Percentiles rank a stretch among this genome's conserved stretches.
phyloP scores from a whole-genome alignment of 257 asterid species.

The Buddleja alternifolia region DNA sequence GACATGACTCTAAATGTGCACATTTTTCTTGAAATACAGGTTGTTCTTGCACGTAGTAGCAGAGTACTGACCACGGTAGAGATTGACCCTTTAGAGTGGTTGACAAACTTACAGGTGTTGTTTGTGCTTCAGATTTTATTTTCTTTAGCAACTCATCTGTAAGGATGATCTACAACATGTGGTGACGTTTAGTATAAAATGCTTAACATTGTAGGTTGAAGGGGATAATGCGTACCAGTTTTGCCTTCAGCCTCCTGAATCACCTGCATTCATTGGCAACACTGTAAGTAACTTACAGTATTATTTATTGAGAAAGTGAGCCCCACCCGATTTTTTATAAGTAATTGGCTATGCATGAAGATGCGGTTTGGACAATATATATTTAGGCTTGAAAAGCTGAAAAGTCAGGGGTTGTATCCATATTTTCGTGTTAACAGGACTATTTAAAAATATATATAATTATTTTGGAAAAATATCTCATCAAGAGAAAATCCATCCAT shows the following conservation, averaged over 20 bases:
- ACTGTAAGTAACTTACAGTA: slow-evolving; percentile 59
- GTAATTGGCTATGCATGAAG: too few species aligned
- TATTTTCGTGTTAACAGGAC: too few species aligned
- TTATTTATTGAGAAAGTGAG: slow-evolving; percentile 8
- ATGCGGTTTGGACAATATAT: too few species aligned
- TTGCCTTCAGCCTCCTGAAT: slow-evolving; percentile 88
- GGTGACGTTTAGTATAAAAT: slow-evolving; percentile 15
- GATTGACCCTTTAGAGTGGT: slow-evolving; percentile 80
- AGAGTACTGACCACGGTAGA: slow-evolving; percentile 70
- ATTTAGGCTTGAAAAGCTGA: too few species aligned
- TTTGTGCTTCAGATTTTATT: slow-evolving; percentile 26
- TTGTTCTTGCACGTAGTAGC: slow-evolving; percentile 98
- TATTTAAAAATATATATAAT: too few species aligned
- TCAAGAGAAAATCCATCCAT: slow-evolving; percentile 10
- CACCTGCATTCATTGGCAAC: slow-evolving; percentile 95
- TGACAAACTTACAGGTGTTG: slow-evolving; percentile 74
- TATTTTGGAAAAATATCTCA: background rate
- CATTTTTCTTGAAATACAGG: slow-evolving; percentile 47
- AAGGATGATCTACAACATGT: background rate
- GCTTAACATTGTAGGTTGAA: slow-evolving; percentile 56
- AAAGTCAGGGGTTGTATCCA: too few species aligned
- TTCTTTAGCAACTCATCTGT: background rate
- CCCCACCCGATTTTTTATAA: background rate
- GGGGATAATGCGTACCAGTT: slow-evolving; percentile 86
- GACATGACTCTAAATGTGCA: background rate